A percentile compares a stretch with the other conserved stretches of the same genome.
Conservation (phyloP, 306 rosid species). For the Cicer arietinum region DNA sequence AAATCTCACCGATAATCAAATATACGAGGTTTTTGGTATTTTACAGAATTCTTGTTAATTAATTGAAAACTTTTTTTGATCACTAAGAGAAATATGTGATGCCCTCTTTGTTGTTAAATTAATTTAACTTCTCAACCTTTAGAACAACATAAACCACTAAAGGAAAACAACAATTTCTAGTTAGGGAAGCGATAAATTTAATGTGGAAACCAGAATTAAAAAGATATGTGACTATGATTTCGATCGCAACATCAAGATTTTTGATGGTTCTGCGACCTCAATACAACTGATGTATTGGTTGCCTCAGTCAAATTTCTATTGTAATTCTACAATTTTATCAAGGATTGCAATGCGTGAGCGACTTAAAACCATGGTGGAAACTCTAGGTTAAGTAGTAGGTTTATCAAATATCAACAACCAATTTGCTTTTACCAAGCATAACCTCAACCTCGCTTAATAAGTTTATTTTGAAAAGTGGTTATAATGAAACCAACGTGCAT, state of each 20-base stretch:
- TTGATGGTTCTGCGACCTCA: neutral
- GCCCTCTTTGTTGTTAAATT: neutral
- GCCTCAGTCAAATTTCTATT: neutral
- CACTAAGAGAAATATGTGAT: neutral
- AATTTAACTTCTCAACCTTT: conserved; percentile 13
- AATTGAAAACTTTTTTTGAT: neutral
- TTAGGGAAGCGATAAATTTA: neutral
- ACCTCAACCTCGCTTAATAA: neutral
- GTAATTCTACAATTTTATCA: neutral
- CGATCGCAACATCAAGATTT: neutral
- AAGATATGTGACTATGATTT: neutral
- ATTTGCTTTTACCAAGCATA: conserved; percentile 15
- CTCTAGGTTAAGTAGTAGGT: too few species aligned
- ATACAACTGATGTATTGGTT: neutral
- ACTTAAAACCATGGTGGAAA: neutral
- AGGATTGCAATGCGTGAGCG: neutral
- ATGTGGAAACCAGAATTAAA: neutral
- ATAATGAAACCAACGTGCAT: conserved; percentile 12
- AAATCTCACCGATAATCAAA: conserved; percentile 57
- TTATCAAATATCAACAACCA: neutral
- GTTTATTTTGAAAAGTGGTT: neutral
- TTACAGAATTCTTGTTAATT: conserved; percentile 49
- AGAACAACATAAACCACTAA: neutral
- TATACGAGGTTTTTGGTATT: conserved; percentile 60
- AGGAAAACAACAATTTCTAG: neutral